Conservation (phyloP, 2,329 filamentous ascomycete genomes). For the Calonectria leucothoes region DNA sequence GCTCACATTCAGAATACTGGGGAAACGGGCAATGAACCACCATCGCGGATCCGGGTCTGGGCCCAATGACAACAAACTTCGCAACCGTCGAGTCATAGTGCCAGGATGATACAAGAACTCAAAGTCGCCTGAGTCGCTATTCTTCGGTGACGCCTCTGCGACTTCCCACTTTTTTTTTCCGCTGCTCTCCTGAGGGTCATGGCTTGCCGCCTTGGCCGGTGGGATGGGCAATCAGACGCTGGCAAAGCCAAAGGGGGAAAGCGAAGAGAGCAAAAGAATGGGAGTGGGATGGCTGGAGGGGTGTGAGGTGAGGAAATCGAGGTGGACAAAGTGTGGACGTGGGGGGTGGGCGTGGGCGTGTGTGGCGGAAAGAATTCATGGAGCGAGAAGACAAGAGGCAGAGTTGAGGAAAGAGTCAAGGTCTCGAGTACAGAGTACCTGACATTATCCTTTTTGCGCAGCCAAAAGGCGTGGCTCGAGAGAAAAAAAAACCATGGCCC, state of each 20-base stretch:
- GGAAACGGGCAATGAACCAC: constrained; percentile 30
- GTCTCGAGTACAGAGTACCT: constrained; percentile 8
- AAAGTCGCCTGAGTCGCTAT: constrained; percentile 2
- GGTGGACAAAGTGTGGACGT: background rate
- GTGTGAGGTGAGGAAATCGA: background rate
- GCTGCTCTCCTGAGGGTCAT: constrained; percentile 22
- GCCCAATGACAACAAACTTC: constrained; percentile 34
- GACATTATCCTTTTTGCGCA: constrained; percentile 5
- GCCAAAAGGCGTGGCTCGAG: constrained; percentile 7
- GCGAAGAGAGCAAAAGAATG: constrained; percentile 6
- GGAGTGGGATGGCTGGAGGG: background rate
- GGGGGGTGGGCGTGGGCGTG: constrained; percentile 1
- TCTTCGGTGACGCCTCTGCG: background rate
- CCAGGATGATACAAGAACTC: constrained; percentile 20
- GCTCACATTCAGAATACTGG: constrained; percentile 5
- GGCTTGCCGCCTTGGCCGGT: constrained; percentile 20
- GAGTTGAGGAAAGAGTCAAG: constrained; percentile 7
- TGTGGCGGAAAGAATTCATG: background rate
- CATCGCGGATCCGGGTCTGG: constrained; percentile 34
- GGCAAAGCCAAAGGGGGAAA: constrained; percentile 9
- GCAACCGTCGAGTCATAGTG: constrained; percentile 34
- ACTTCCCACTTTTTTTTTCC: constrained; percentile 29
- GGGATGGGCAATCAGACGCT: constrained; percentile 11
- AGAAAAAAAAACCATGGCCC: constrained; percentile 28
- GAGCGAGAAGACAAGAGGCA: background rate